phyloP scores from a whole-genome alignment of 441 rosid species.

The Croton laevigatus region DNA sequence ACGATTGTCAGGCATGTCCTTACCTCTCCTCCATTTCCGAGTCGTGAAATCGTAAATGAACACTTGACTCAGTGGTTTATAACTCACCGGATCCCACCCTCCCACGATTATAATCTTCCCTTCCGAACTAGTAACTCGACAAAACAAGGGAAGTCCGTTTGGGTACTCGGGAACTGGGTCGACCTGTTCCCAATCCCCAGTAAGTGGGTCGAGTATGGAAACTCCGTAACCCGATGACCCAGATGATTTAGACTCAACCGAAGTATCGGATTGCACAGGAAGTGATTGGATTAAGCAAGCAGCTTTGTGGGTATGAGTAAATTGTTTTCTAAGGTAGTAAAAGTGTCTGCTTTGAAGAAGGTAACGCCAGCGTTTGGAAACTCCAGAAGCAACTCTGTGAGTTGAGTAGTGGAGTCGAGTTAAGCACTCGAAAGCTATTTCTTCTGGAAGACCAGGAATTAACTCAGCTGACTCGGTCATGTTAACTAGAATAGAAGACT shows the following conservation, averaged over 20 bases:
- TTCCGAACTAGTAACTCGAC: slow-evolving; percentile 37
- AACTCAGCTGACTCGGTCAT: slow-evolving; percentile 22
- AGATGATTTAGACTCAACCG: slow-evolving; percentile 20
- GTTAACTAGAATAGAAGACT: not conserved
- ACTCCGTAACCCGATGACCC: slow-evolving; percentile 31
- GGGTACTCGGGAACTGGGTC: slow-evolving; percentile 38
- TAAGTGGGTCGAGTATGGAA: slow-evolving; percentile 37
- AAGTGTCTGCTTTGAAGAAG: slow-evolving; percentile 36
- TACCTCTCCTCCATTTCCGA: slow-evolving; percentile 42
- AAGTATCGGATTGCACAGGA: not conserved
- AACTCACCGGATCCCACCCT: slow-evolving; percentile 50
- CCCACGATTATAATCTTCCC: slow-evolving; percentile 50
- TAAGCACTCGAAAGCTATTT: slow-evolving; percentile 49
- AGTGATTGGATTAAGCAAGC: slow-evolving; percentile 48
- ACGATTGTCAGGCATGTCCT: slow-evolving; percentile 40
- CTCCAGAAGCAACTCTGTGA: slow-evolving; percentile 38
- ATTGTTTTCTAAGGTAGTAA: slow-evolving; percentile 33
- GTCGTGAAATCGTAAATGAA: slow-evolving; percentile 44
- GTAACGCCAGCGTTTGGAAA: slow-evolving; percentile 29
- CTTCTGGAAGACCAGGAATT: slow-evolving; percentile 46
- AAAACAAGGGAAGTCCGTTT: slow-evolving; percentile 50
- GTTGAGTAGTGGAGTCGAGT: slow-evolving; percentile 36
- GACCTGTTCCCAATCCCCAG: slow-evolving; percentile 33
- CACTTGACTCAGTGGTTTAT: slow-evolving; percentile 35
- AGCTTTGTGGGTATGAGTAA: slow-evolving; percentile 27